Evolutionary conservation across 768 basidiomycete genomes (phyloP).

Genomic region (Boletus subparvulus): DNA sequence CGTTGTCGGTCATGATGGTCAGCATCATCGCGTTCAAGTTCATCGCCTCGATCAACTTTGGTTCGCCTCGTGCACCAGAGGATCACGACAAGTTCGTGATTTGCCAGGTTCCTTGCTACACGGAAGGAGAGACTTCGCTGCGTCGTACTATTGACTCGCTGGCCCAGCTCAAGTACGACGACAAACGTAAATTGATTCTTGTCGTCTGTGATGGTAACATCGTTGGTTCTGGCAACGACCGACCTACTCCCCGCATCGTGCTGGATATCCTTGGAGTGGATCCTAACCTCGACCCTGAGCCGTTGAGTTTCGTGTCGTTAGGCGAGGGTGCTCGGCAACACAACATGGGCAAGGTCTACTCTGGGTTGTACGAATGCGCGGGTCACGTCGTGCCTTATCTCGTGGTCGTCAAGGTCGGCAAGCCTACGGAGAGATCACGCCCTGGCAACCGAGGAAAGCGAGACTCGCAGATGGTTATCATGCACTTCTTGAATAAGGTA

Average conservation of each 20-base stretch:
- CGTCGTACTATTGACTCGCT: constrained; percentile 90
- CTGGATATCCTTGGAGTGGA: constrained; percentile 95
- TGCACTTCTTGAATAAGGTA: constrained; percentile 98
- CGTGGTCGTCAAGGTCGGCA: constrained; percentile 91
- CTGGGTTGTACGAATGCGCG: constrained; percentile 88
- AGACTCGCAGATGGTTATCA: constrained; percentile 93
- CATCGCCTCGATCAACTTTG: constrained; percentile 85
- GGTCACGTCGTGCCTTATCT: constrained; percentile 97
- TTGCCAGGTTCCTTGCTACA: constrained; percentile 98
- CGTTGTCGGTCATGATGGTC: constrained; percentile 89
- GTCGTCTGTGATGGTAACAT: constrained; percentile 67
- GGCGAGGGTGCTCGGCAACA: constrained; percentile 96
- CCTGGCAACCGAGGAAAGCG: constrained; percentile 99
- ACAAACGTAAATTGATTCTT: constrained; percentile 86
- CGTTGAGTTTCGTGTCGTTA: constrained; percentile 88
- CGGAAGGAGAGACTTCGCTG: constrained; percentile 87
- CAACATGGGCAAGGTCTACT: constrained; percentile 98
- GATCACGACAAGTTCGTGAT: constrained; percentile 97
- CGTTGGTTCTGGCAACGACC: constrained; percentile 94
- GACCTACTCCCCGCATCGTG: constrained; percentile 94
- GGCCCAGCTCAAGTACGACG: constrained; percentile 93
- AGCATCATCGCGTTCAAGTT: constrained; percentile 96
- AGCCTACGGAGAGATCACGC: constrained; percentile 87
- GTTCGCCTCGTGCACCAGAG: constrained; percentile 77
- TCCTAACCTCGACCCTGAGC: constrained; percentile 90